Evolutionary conservation across 2,329 filamentous ascomycete species (phyloP).

Genomic region (Phoma sp.): DNA sequence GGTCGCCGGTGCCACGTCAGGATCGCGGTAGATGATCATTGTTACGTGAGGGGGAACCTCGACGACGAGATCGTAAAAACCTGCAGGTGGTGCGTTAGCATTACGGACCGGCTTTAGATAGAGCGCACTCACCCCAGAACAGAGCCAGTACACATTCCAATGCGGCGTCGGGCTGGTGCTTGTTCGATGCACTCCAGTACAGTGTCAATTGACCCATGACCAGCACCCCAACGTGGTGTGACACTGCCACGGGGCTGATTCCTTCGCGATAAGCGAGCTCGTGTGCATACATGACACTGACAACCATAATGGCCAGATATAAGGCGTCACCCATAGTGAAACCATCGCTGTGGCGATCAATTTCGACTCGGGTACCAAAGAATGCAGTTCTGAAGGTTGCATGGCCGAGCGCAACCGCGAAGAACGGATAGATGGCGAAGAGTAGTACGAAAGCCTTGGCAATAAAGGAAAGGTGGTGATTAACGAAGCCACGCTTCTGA

Average conservation of each 20-base stretch:
- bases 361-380: not conserved
- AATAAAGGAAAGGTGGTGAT: conserved; percentile 13
- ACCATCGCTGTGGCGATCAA: not conserved
- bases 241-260: conserved; percentile 12
- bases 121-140: conserved; percentile 9
- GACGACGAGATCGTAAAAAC: conserved; percentile 15
- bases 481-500: conserved; percentile 14
- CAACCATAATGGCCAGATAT: conserved; percentile 13
- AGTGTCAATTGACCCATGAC: conserved; percentile 16
- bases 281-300: conserved; percentile 16
- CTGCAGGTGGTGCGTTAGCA: not conserved
- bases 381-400: conserved; percentile 8
- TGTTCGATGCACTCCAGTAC: conserved; percentile 13
- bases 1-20: conserved; percentile 1
- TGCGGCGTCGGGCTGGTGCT: conserved; percentile 4
- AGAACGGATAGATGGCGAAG: conserved; percentile 16
- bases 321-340: conserved; percentile 16
- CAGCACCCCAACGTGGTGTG: conserved; percentile 14
- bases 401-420: conserved; percentile 8
- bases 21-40: conserved; percentile 16
- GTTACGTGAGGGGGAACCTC: conserved; percentile 14
- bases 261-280: conserved; percentile 12
- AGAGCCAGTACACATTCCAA: conserved; percentile 9
- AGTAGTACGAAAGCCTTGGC: conserved; percentile 9
- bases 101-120: not conserved